phyloP scores from a whole-genome alignment of 1,284 basidiomycete species.

The Ganoderma sinense region DNA sequence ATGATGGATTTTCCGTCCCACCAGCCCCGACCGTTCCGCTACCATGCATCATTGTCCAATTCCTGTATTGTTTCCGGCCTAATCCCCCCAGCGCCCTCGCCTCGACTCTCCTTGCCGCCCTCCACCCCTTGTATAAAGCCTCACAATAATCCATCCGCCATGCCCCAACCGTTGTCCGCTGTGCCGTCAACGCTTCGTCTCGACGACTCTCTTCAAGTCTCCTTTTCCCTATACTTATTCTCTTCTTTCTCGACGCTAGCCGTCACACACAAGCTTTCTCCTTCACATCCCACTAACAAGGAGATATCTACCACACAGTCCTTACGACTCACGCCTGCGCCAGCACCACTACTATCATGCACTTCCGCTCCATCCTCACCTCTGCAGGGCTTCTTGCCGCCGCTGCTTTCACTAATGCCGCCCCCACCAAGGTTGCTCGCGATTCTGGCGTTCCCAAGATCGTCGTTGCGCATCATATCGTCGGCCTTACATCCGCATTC shows the following conservation, averaged over 20 bases:
- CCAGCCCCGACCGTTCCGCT: background rate
- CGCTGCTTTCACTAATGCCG: conserved; percentile 27
- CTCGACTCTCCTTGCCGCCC: background rate
- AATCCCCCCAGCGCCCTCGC: conserved; percentile 4
- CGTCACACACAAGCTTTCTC: conserved; percentile 16
- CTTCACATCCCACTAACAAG: conserved; percentile 3
- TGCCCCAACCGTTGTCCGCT: conserved; percentile 24
- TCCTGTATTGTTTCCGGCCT: conserved; percentile 21
- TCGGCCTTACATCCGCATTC: conserved; percentile 75
- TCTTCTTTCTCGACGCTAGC: conserved; percentile 28
- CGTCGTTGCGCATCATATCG: conserved; percentile 73
- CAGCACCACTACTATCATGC: conserved; percentile 17
- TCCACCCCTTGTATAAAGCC: conserved; percentile 22
- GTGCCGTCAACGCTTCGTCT: conserved; percentile 22
- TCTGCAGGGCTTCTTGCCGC: conserved; percentile 26
- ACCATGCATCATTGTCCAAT: conserved; percentile 12
- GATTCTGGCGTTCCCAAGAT: conserved; percentile 47
- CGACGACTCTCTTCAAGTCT: conserved; percentile 14
- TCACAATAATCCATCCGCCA: background rate
- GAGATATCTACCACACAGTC: conserved; percentile 18
- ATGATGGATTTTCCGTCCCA: background rate
- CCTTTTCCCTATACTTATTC: conserved; percentile 28
- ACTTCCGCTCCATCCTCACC: conserved; percentile 23
- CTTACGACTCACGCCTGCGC: conserved; percentile 21
- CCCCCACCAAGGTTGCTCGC: conserved; percentile 21